Conservation (phyloP, 2,329 filamentous ascomycete species). For the Hirsutella minnesotensis region DNA sequence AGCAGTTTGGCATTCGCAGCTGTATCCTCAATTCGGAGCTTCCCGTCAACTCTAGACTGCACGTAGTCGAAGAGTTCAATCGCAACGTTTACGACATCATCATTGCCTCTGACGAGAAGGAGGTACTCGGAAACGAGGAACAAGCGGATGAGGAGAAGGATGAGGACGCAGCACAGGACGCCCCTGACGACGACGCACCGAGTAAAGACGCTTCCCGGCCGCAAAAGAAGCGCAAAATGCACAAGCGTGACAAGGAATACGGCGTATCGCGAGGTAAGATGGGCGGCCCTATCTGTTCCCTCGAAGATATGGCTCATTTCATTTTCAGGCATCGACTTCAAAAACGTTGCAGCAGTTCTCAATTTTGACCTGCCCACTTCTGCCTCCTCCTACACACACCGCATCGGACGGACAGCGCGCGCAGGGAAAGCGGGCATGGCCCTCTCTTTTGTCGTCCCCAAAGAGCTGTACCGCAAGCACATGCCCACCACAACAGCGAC, state of each 20-base stretch:
- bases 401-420: slow-evolving; percentile 85
- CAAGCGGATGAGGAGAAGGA: slow-evolving; percentile 25
- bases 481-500: slow-evolving; percentile 69
- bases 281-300: not conserved
- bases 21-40: slow-evolving; percentile 91
- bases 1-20: slow-evolving; percentile 91
- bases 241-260: slow-evolving; percentile 70
- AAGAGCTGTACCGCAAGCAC: slow-evolving; percentile 75
- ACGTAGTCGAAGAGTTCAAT: slow-evolving; percentile 97
- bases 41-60: slow-evolving; percentile 82
- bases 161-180: slow-evolving; percentile 32
- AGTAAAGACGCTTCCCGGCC: slow-evolving; percentile 12
- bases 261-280: slow-evolving; percentile 73
- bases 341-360: slow-evolving; percentile 85
- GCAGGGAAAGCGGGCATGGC: slow-evolving; percentile 90
- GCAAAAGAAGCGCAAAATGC: slow-evolving; percentile 30
- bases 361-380: slow-evolving; percentile 92
- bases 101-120: slow-evolving; percentile 87
- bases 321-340: slow-evolving; percentile 81
- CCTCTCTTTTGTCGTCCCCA: slow-evolving; percentile 85
- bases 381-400: slow-evolving; percentile 90
- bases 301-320: too few species aligned
- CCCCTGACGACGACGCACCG: slow-evolving; percentile 13
- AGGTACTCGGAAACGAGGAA: slow-evolving; percentile 60
- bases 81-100: slow-evolving; percentile 95